Evolutionary conservation across 805 yeast species (phyloP).

Genomic region (Lipomyces sp.): DNA sequence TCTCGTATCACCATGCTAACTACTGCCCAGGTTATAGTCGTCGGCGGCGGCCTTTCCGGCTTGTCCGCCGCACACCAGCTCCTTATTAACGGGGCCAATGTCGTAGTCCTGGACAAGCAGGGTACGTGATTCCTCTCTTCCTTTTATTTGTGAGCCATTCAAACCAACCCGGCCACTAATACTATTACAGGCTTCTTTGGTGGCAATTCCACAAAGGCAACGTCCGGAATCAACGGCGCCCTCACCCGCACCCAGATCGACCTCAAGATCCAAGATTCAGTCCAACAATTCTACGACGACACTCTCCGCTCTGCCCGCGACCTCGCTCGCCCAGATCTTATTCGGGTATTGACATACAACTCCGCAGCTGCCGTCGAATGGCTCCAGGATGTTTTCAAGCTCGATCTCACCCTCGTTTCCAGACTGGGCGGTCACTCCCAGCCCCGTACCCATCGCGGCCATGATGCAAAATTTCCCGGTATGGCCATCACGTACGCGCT

Average conservation of each 20-base stretch:
- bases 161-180: not conserved
- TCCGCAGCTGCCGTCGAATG: slow-evolving; percentile 73
- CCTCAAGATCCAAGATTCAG: slow-evolving; percentile 58
- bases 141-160: no score
- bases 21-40: slow-evolving; percentile 50
- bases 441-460: slow-evolving; percentile 81
- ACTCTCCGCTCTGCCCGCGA: slow-evolving; percentile 69
- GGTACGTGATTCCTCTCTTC: slow-evolving; percentile 14
- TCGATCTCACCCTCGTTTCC: slow-evolving; percentile 70
- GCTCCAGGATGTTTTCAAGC: slow-evolving; percentile 65
- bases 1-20: not conserved
- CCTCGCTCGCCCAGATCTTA: slow-evolving; percentile 62
- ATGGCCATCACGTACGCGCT: slow-evolving; percentile 65
- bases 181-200: slow-evolving; percentile 53
- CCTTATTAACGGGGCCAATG: slow-evolving; percentile 58
- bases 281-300: slow-evolving; percentile 64
- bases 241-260: slow-evolving; percentile 63
- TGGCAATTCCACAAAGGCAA: slow-evolving; percentile 70
- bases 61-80: slow-evolving; percentile 65
- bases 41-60: slow-evolving; percentile 72
- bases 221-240: slow-evolving; percentile 76
- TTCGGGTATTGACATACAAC: slow-evolving; percentile 62
- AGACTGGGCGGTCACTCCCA: slow-evolving; percentile 82
- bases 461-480: slow-evolving; percentile 66
- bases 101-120: slow-evolving; percentile 61